Percentiles rank a stretch among this genome's conserved stretches.
phyloP scores from a whole-genome alignment of 345 rosid genomes.

The Salix udensis region DNA sequence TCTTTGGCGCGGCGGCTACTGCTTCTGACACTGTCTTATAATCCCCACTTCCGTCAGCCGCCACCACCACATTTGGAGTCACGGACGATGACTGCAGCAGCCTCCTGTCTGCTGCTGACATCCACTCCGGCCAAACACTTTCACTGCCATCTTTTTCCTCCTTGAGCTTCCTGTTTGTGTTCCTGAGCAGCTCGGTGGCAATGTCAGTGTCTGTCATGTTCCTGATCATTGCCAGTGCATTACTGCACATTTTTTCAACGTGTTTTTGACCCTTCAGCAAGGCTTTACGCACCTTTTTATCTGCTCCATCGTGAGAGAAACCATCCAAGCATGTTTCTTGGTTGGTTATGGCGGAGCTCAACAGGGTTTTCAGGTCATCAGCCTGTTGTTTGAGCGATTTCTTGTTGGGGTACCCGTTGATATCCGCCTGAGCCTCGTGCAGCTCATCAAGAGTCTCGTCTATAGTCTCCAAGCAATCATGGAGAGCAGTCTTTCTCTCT shows the following conservation, averaged over 20 bases:
- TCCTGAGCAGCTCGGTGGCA: conserved; percentile 31
- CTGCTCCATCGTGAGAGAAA: conserved; percentile 55
- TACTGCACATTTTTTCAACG: conserved; percentile 61
- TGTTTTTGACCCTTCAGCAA: conserved; percentile 38
- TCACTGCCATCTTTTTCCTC: conserved; percentile 15
- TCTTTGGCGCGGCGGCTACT: conserved; percentile 66
- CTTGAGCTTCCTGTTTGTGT: conserved; percentile 38
- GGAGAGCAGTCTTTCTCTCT: conserved; percentile 74
- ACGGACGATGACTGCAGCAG: conserved; percentile 60
- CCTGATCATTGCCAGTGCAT: conserved; percentile 59
- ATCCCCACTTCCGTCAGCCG: conserved; percentile 82
- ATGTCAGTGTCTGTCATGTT: conserved; percentile 64
- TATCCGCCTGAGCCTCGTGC: conserved; percentile 49
- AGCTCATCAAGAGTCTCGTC: conserved; percentile 84
- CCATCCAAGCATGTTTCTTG: conserved; percentile 89
- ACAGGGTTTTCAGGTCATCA: conserved; percentile 67
- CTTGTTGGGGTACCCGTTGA: conserved; percentile 52
- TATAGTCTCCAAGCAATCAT: conserved; percentile 81
- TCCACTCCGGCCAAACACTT: conserved; percentile 69
- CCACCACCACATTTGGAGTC: conserved; percentile 63
- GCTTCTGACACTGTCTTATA: conserved; percentile 55
- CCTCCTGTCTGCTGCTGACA: conserved; percentile 58
- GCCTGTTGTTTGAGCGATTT: conserved; percentile 67
- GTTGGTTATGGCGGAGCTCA: conserved; percentile 90
- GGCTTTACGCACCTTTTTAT: conserved; percentile 39